Evolutionary conservation across 2,329 filamentous ascomycete species (phyloP).

Genomic region (Fusarium sp.): DNA sequence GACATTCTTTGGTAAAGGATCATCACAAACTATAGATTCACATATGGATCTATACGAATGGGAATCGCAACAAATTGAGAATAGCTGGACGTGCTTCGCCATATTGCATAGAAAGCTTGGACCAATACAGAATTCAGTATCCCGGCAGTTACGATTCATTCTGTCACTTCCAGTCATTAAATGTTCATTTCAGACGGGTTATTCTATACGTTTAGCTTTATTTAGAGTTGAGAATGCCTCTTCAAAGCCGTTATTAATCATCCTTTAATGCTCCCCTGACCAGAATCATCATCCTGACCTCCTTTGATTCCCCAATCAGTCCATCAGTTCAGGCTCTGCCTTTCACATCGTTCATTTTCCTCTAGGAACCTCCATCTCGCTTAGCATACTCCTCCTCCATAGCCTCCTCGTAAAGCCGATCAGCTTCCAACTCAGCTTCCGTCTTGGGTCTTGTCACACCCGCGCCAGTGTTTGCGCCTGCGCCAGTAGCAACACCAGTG

Average conservation of each 20-base stretch:
- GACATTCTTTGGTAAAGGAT: neutral
- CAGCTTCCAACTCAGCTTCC: slow-evolving; percentile 62
- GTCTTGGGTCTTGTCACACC: slow-evolving; percentile 62
- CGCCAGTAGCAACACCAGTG: slow-evolving; percentile 52
- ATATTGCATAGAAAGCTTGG: too few relatives aligned
- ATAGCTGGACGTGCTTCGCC: neutral
- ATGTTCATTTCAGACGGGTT: neutral
- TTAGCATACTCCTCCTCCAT: slow-evolving; percentile 70
- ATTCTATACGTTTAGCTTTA: neutral
- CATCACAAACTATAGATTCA: neutral
- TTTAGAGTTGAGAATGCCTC: slow-evolving; percentile 2
- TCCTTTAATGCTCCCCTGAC: neutral
- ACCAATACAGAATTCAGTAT: too few relatives aligned
- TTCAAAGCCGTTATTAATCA: neutral
- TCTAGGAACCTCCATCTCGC: slow-evolving; percentile 63
- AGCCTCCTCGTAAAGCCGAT: slow-evolving; percentile 62
- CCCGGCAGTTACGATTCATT: too few relatives aligned
- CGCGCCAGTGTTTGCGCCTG: slow-evolving; percentile 63
- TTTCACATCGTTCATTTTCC: neutral
- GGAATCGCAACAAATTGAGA: neutral
- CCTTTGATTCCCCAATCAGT: too few relatives aligned
- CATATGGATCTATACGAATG: neutral
- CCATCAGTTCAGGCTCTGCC: neutral
- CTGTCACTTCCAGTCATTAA: neutral
- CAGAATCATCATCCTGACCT: neutral